Evolutionary conservation across 805 yeast genomes (phyloP), one percentile per base, ranked within the genome.

Genomic region (Spathaspora hagerdaliae): DNA sequence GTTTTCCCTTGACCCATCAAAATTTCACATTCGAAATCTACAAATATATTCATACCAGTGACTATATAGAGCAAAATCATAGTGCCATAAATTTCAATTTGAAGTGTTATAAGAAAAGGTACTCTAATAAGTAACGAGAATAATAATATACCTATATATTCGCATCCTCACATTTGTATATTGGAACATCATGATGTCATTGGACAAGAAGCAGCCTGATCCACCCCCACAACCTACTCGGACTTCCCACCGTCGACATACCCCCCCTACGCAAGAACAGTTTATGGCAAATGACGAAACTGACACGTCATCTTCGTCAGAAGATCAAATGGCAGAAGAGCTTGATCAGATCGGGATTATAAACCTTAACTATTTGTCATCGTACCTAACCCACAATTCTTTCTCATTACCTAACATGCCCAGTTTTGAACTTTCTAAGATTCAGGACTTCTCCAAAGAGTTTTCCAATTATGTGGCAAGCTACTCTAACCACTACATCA

Each of bases 271-370:
- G 3, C 32, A 3, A 29, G 12, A 29, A 29, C 32, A 11, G 12
- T 9, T 9, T 29, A 29, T 11, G 9, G 9, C 32, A 29, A 29
- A 29, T 11, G 32, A 29, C 12, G 32, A 29, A 29, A 9, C 32
- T 27, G 44, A 41, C 27, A 27, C 41, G 7, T 39, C 44, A 3
- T 19, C 24, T 5, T 38, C 41, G 9, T 33, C 14, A 10, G 73
- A 61, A 26, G 63, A 72, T 53, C 72, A 77, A 0, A 51, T 79
- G 31, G 67, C 78, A 0, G 66, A 63, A 19, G 78, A 78, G 8
- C 59, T 81, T 41, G 80, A 81, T 43, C 75, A 69, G 48, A 75
- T 81, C 13, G 86, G 86, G 0, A 55, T 67, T 29, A 58, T 69
- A 45, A 71, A 71, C 43, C 53, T 56, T 26, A 57, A 59, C n/a